A percentile compares a stretch with the other conserved stretches of the same genome.
Evolutionary conservation across 768 basidiomycete species (phyloP).

Genomic region (Naganishia vishniacii): DNA sequence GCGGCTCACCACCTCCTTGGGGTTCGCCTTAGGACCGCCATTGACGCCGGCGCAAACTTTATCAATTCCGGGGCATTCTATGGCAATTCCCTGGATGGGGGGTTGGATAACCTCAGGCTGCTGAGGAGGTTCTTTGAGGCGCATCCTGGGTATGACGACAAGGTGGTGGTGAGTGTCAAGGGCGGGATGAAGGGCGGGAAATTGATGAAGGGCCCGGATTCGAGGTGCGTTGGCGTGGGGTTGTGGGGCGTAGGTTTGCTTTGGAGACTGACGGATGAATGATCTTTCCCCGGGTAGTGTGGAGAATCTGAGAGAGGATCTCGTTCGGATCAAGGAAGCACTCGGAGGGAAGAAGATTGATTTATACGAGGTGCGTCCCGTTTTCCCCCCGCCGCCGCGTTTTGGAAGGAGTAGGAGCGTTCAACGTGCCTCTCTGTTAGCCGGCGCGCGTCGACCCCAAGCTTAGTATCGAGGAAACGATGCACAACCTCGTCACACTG

Average conservation of each 20-base stretch:
- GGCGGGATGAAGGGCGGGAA: slow-evolving; percentile 42
- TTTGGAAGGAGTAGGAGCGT: background rate
- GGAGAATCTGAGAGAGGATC: slow-evolving; percentile 55
- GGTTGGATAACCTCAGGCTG: slow-evolving; percentile 54
- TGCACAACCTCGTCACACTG: slow-evolving; percentile 52
- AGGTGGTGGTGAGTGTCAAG: slow-evolving; percentile 55
- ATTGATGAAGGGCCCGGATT: slow-evolving; percentile 26
- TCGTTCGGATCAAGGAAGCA: slow-evolving; percentile 52
- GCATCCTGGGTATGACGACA: slow-evolving; percentile 51
- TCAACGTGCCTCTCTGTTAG: background rate
- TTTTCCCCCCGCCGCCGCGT: slow-evolving; percentile 31
- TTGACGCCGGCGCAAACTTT: slow-evolving; percentile 42
- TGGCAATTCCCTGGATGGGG: slow-evolving; percentile 48
- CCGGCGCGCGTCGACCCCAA: slow-evolving; percentile 48
- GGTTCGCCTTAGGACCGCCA: slow-evolving; percentile 37
- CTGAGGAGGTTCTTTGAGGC: slow-evolving; percentile 55
- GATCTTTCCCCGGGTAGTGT: slow-evolving; percentile 30
- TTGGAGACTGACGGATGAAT: too few species aligned
- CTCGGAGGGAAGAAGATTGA: slow-evolving; percentile 60
- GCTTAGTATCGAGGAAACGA: slow-evolving; percentile 53
- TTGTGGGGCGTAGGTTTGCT: slow-evolving; percentile 4
- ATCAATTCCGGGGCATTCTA: slow-evolving; percentile 58
- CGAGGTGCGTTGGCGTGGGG: slow-evolving; percentile 3
- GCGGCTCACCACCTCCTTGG: too few species aligned
- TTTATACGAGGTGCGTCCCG: slow-evolving; percentile 57